These are phyloP conservation scores for Trichoderma parareesei DNA, from an alignment of 495 filamentous ascomycete genomes.

Conservation along the genomic window DNA sequence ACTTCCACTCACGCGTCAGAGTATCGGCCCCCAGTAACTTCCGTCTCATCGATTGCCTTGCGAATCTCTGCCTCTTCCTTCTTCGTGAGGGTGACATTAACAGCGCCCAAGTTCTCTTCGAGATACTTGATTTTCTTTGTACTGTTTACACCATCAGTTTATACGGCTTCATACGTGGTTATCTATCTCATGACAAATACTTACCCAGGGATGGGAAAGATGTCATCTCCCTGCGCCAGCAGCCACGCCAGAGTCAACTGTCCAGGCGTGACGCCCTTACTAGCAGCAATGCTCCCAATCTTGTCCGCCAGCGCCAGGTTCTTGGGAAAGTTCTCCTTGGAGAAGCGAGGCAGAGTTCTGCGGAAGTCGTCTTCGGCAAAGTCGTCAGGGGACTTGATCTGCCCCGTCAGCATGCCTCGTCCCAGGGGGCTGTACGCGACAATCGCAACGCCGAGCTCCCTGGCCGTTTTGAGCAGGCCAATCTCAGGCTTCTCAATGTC, in stretches of 20 bases:
- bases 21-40: neutral
- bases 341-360: slow-evolving; percentile 32
- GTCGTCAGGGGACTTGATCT: slow-evolving; percentile 25
- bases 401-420: slow-evolving; percentile 40
- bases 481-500: slow-evolving; percentile 34
- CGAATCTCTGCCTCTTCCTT: slow-evolving; percentile 42
- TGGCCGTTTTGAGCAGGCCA: slow-evolving; percentile 31
- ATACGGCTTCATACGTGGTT: neutral
- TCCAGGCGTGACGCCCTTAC: slow-evolving; percentile 37
- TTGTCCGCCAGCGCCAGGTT: slow-evolving; percentile 45
- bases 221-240: slow-evolving; percentile 46
- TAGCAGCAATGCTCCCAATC: slow-evolving; percentile 36
- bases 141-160: neutral
- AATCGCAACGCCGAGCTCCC: slow-evolving; percentile 40
- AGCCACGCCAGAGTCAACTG: slow-evolving; percentile 52
- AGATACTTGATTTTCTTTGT: slow-evolving; percentile 49
- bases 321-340: slow-evolving; percentile 45
- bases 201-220: slow-evolving; percentile 46
- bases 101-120: slow-evolving; percentile 46
- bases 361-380: slow-evolving; percentile 36
- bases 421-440: slow-evolving; percentile 43
- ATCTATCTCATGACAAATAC: neutral
- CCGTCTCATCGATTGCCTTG: slow-evolving; percentile 3
- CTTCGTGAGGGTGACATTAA: slow-evolving; percentile 33
- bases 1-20: neutral